Conservation (phyloP, 2,329 filamentous ascomycete genomes). For the Blumeriella jaapii region DNA sequence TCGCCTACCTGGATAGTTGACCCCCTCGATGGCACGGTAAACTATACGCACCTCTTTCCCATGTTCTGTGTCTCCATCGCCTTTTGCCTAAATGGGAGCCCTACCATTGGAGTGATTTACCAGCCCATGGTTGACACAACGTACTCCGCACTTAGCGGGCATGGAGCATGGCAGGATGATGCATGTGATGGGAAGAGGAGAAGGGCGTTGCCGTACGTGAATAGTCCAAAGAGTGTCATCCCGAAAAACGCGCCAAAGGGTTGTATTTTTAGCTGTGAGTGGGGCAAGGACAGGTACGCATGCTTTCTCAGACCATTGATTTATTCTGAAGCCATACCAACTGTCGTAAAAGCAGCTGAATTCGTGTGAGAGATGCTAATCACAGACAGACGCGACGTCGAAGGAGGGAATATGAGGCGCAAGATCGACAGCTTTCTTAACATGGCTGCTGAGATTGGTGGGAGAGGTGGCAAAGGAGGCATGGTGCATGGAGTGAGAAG, state of each 20-base stretch:
- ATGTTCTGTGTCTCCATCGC: slow-evolving; percentile 75
- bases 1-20: slow-evolving; percentile 66
- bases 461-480: slow-evolving; percentile 53
- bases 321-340: too few relatives aligned
- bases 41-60: slow-evolving; percentile 69
- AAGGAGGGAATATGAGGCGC: slow-evolving; percentile 55
- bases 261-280: slow-evolving; percentile 66
- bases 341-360: too few relatives aligned
- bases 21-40: slow-evolving; percentile 66
- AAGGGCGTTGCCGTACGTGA: slow-evolving; percentile 53
- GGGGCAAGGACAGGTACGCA: slow-evolving; percentile 56
- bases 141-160: slow-evolving; percentile 55
- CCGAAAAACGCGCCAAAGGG: slow-evolving; percentile 52
- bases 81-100: slow-evolving; percentile 46
- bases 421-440: slow-evolving; percentile 68
- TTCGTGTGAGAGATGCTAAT: too few relatives aligned
- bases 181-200: slow-evolving; percentile 30
- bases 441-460: slow-evolving; percentile 56
- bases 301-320: too few relatives aligned
- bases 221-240: slow-evolving; percentile 49
- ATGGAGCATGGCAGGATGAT: slow-evolving; percentile 44
- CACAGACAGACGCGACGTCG: slow-evolving; percentile 40
- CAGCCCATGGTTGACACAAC: slow-evolving; percentile 59
- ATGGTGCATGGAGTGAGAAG: slow-evolving; percentile 72
- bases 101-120: slow-evolving; percentile 60